A percentile compares a stretch with the other conserved stretches of the same genome.
Conservation (phyloP, 805 yeast genomes). For the Candida vartiovaarae region DNA sequence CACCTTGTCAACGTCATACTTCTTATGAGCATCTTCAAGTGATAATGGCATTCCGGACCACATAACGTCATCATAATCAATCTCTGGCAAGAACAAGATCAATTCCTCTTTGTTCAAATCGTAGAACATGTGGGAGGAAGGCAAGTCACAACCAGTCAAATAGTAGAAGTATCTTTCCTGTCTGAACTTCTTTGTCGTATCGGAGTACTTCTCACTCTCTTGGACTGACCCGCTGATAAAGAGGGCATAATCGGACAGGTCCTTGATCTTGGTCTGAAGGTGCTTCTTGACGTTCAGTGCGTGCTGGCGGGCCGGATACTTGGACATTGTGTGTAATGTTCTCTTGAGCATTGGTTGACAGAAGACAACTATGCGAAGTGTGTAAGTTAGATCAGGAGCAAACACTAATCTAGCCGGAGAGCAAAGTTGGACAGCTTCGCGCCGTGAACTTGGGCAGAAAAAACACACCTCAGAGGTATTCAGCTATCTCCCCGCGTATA, state of each 20-base stretch:
- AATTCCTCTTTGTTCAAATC: constrained; percentile 46
- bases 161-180: constrained; percentile 91
- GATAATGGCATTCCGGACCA: constrained; percentile 90
- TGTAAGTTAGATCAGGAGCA: too few species aligned
- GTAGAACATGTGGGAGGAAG: constrained; percentile 67
- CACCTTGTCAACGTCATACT: constrained; percentile 80
- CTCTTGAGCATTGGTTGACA: neutral
- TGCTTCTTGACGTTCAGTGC: constrained; percentile 46
- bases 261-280: constrained; percentile 23
- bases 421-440: too few species aligned
- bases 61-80: constrained; percentile 86
- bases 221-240: constrained; percentile 56
- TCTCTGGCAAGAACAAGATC: constrained; percentile 70
- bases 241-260: constrained; percentile 31
- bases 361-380: too few species aligned
- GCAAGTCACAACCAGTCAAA: constrained; percentile 73
- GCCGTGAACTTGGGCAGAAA: too few species aligned
- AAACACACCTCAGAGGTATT: too few species aligned
- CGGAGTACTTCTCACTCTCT: constrained; percentile 66
- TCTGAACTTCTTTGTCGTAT: constrained; percentile 69
- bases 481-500: too few species aligned
- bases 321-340: constrained; percentile 23
- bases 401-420: too few species aligned
- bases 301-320: constrained; percentile 83
- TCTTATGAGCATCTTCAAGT: constrained; percentile 52